Conservation (phyloP, 2,329 filamentous ascomycete species). For the Huntiella bhutanensis region DNA sequence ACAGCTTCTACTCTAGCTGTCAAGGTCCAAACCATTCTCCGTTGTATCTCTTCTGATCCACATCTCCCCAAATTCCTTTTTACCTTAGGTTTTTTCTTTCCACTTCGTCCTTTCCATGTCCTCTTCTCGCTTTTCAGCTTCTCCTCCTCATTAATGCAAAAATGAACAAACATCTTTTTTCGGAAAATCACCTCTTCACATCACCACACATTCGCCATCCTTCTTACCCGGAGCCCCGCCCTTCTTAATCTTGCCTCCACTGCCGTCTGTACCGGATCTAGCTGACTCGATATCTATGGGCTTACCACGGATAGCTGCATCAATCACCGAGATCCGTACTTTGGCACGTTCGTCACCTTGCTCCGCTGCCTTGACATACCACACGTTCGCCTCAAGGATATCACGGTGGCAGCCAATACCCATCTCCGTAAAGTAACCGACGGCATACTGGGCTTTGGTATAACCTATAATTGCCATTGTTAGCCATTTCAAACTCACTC, state of each 20-base stretch:
- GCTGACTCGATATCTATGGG: conserved; percentile 35
- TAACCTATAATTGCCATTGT: conserved; percentile 27
- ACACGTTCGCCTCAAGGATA: conserved; percentile 90
- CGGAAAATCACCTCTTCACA: conserved; percentile 24
- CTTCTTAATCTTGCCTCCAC: conserved; percentile 33
- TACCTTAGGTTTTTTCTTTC: too few species aligned
- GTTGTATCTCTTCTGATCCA: too few species aligned
- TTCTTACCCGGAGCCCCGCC: conserved; percentile 17
- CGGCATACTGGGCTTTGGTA: conserved; percentile 71
- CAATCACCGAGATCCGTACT: conserved; percentile 69
- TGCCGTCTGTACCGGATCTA: conserved; percentile 16
- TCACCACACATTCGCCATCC: conserved; percentile 31
- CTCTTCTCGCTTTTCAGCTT: too few species aligned
- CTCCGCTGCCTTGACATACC: conserved; percentile 93
- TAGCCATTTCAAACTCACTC: background rate
- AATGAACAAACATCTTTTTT: background rate
- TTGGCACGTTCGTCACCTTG: conserved; percentile 79
- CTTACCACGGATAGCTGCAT: conserved; percentile 51
- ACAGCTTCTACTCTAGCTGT: too few species aligned
- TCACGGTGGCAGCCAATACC: conserved; percentile 90
- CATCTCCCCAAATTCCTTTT: too few species aligned
- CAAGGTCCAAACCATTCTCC: too few species aligned
- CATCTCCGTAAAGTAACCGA: conserved; percentile 97
- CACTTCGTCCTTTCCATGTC: too few species aligned
- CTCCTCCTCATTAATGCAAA: background rate